Evolutionary conservation across 1,284 basidiomycete species (phyloP).

Genomic region (Apiotrichum brassicae): DNA sequence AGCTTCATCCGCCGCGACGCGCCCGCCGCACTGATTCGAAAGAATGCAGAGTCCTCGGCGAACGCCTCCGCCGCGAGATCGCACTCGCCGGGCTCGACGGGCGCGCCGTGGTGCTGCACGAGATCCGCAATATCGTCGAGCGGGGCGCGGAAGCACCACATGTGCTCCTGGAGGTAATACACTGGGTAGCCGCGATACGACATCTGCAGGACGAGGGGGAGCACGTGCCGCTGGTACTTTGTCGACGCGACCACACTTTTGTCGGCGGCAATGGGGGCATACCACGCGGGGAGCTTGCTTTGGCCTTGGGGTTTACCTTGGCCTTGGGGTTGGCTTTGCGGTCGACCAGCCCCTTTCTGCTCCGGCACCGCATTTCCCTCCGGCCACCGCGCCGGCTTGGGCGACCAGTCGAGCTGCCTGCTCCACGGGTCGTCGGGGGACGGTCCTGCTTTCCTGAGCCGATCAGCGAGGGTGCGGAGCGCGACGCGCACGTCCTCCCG

Average conservation of each 20-base stretch:
- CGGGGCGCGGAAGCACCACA: constrained; percentile 46
- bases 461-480: constrained; percentile 61
- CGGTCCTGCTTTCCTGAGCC: constrained; percentile 52
- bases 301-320: too few species aligned
- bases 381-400: constrained; percentile 67
- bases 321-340: too few species aligned
- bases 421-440: constrained; percentile 72
- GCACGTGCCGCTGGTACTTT: constrained; percentile 22
- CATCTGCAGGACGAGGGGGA: constrained; percentile 44
- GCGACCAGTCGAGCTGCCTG: constrained; percentile 89
- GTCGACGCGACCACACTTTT: constrained; percentile 13
- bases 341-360: too few species aligned
- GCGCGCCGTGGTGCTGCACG: constrained; percentile 27
- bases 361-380: constrained; percentile 10
- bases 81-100: constrained; percentile 25
- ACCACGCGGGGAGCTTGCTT: constrained; percentile 23
- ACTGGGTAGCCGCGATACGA: constrained; percentile 43
- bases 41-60: constrained; percentile 27
- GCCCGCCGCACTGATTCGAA: constrained; percentile 19
- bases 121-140: constrained; percentile 22
- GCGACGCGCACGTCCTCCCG: constrained; percentile 65
- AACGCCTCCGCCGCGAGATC: constrained; percentile 23
- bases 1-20: constrained; percentile 6
- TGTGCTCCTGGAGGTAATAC: constrained; percentile 33
- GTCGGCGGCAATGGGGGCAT: constrained; percentile 13